Evolutionary conservation across 2,329 filamentous ascomycete species (phyloP).

Genomic region (Paecilomyces formosus): DNA sequence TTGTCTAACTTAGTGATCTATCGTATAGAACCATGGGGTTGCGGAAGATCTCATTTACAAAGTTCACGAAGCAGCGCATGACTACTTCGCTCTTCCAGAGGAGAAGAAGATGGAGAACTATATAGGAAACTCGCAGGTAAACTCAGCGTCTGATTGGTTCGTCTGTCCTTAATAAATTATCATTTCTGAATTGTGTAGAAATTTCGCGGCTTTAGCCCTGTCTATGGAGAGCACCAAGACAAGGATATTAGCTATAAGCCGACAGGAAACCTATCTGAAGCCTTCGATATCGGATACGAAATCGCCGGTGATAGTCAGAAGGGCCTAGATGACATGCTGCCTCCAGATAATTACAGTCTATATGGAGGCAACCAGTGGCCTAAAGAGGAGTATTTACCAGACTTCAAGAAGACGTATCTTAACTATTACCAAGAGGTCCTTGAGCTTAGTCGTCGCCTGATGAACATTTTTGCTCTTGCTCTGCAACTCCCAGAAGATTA

Average conservation of each 20-base stretch:
- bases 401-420: slow-evolving; percentile 42
- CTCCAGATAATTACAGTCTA: slow-evolving; percentile 12
- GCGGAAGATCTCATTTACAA: slow-evolving; percentile 14
- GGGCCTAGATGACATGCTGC: slow-evolving; percentile 38
- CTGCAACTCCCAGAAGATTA: slow-evolving; percentile 48
- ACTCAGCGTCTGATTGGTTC: too few relatives aligned
- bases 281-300: slow-evolving; percentile 21
- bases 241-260: slow-evolving; percentile 4
- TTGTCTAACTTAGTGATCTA: background rate
- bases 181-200: slow-evolving; percentile 6
- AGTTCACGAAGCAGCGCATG: slow-evolving; percentile 11
- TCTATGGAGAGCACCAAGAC: slow-evolving; percentile 12
- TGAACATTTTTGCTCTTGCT: slow-evolving; percentile 48
- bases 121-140: slow-evolving; percentile 21
- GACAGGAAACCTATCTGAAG: slow-evolving; percentile 13
- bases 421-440: slow-evolving; percentile 45
- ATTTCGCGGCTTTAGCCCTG: slow-evolving; percentile 19
- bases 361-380: slow-evolving; percentile 14
- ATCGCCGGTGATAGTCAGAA: slow-evolving; percentile 9
- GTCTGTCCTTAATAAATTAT: background rate
- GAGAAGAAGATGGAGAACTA: slow-evolving; percentile 40
- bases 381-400: slow-evolving; percentile 10
- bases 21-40: slow-evolving; percentile 40
- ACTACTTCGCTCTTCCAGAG: slow-evolving; percentile 43
- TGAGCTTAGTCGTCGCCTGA: slow-evolving; percentile 43